Evolutionary conservation across 139 green algal genomes (phyloP).

Genomic region (Chlorella sp.): DNA sequence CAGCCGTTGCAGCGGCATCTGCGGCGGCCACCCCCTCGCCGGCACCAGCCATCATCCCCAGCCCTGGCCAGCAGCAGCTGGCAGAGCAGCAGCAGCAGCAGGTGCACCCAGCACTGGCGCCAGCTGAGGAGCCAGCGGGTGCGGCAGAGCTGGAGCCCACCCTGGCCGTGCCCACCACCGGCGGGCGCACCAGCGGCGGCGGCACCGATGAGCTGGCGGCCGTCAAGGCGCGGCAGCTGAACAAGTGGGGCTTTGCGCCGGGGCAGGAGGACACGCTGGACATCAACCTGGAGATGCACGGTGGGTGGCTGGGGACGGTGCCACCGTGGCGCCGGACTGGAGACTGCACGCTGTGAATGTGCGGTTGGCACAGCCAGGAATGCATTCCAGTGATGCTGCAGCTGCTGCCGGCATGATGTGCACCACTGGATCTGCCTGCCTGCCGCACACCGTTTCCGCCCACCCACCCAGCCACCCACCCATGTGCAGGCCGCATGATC

Average conservation of each 20-base stretch:
- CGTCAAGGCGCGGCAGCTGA: conserved; percentile 35
- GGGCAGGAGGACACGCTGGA: conserved; percentile 71
- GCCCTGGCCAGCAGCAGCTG: not conserved
- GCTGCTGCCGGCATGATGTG: not conserved
- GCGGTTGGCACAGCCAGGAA: not conserved
- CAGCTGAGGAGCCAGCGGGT: conserved; percentile 35
- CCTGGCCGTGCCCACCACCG: not conserved
- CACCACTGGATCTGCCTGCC: not conserved
- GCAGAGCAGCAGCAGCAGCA: not conserved
- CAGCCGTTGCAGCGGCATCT: not conserved
- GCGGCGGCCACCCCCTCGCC: not conserved
- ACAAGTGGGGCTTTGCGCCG: conserved; percentile 84
- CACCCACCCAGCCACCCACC: no score
- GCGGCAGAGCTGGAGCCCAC: conserved; percentile 33
- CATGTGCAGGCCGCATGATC: conserved; percentile 51
- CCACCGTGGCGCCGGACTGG: not conserved
- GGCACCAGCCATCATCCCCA: not conserved
- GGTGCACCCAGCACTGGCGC: not conserved
- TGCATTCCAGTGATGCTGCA: not conserved
- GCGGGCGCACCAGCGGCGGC: not conserved
- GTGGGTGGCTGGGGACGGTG: conserved; percentile 14
- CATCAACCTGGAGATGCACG: conserved; percentile 61
- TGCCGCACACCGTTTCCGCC: not conserved
- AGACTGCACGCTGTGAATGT: not conserved
- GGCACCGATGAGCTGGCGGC: conserved; percentile 19